Evolutionary conservation across 176 grass and related monocot species (phyloP).

Genomic region (Oropetium thomaeum): DNA sequence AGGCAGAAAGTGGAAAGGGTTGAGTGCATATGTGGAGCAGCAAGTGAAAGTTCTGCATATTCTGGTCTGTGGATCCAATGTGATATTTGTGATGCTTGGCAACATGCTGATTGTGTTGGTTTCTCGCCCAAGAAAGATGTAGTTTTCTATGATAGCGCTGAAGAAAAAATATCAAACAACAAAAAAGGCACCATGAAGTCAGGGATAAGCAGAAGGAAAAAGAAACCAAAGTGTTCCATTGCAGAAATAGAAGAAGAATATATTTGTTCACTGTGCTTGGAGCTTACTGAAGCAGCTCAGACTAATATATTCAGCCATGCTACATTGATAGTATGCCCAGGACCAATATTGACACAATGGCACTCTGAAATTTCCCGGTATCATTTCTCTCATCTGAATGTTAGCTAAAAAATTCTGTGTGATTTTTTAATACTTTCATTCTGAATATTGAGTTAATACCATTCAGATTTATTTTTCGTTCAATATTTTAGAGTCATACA

Average conservation of each 20-base stretch:
- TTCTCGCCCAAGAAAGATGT: conserved; percentile 54
- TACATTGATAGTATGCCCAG: conserved; percentile 91
- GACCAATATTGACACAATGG: conserved; percentile 89
- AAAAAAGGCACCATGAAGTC: conserved; percentile 49
- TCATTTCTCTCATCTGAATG: conserved; percentile 32
- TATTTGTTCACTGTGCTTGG: conserved; percentile 64
- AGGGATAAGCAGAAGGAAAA: conserved; percentile 48
- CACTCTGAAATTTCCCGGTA: conserved; percentile 92
- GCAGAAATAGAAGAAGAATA: conserved; percentile 57
- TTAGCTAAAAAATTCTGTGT: conserved; percentile 1
- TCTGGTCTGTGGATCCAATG: conserved; percentile 86
- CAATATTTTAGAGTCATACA: background rate
- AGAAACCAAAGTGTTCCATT: conserved; percentile 51
- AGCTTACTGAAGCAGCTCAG: conserved; percentile 77
- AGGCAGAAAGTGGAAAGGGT: conserved; percentile 86
- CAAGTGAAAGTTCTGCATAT: conserved; percentile 77
- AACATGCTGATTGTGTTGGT: conserved; percentile 91
- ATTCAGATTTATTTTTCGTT: background rate
- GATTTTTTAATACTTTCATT: background rate
- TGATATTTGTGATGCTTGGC: conserved; percentile 93
- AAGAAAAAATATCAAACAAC: conserved; percentile 17
- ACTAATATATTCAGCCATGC: conserved; percentile 54
- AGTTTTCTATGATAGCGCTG: conserved; percentile 38
- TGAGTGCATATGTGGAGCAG: conserved; percentile 96
- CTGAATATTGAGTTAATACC: background rate